A percentile compares a stretch with the other conserved stretches of the same genome.
These are phyloP conservation scores for Termitomyces sp. DNA, from an alignment of 768 basidiomycete species.

Conservation along the genomic window DNA sequence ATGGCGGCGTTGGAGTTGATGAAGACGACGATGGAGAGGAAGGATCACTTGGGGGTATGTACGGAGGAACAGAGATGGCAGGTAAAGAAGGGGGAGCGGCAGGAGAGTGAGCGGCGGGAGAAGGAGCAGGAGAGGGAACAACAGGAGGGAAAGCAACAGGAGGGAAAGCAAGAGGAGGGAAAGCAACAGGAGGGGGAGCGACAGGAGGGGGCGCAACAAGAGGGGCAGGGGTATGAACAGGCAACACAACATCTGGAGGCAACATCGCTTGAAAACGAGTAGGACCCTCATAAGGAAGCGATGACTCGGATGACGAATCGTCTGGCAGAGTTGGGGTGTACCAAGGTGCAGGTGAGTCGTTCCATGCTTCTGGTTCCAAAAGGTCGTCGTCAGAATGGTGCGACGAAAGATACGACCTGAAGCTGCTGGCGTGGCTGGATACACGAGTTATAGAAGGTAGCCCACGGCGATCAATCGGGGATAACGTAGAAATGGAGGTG, in stretches of 20 bases:
- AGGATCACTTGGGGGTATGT: slow-evolving; percentile 25
- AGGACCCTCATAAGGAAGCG: slow-evolving; percentile 1
- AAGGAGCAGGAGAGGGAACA: slow-evolving; percentile 20
- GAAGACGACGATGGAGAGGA: slow-evolving; percentile 16
- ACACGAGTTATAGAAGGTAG: slow-evolving; percentile 27
- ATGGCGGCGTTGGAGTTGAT: slow-evolving; percentile 31
- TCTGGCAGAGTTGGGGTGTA: slow-evolving; percentile 10
- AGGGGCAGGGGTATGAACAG: slow-evolving; percentile 4
- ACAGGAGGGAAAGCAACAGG: background rate
- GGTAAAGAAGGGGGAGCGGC: background rate
- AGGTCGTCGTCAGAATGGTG: slow-evolving; percentile 69
- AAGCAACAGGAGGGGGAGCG: background rate
- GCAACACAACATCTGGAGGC: slow-evolving; percentile 6
- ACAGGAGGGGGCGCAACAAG: background rate
- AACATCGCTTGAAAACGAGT: slow-evolving; percentile 1
- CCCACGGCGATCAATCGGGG: slow-evolving; percentile 18
- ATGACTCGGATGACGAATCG: slow-evolving; percentile 1
- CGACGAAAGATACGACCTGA: slow-evolving; percentile 22
- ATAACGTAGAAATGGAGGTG: slow-evolving; percentile 23
- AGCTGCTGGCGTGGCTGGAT: slow-evolving; percentile 35
- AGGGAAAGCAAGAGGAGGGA: slow-evolving; percentile 10
- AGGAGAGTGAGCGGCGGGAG: slow-evolving; percentile 7
- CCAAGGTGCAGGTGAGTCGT: slow-evolving; percentile 17
- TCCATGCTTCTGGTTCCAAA: slow-evolving; percentile 9
- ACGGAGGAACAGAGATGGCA: slow-evolving; percentile 10